phyloP scores from a whole-genome alignment of 1,139 yeast species.

The Taiozyma onychis region DNA sequence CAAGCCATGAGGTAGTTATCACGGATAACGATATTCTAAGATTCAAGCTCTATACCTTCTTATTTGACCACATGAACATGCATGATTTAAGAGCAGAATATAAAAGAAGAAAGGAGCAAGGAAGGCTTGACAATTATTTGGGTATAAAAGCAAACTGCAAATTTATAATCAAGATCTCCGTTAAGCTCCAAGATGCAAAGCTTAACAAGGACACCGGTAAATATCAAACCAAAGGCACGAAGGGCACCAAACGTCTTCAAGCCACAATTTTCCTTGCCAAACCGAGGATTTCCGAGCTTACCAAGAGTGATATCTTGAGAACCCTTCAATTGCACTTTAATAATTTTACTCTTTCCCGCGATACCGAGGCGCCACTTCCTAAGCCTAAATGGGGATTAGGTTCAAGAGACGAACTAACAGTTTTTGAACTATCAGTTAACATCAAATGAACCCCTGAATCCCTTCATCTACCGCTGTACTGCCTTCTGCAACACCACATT shows the following conservation, averaged over 20 bases:
- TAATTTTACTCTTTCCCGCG: conserved; percentile 1
- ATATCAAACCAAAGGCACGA: neutral
- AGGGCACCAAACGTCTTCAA: conserved; percentile 7
- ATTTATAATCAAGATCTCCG: conserved; percentile 10
- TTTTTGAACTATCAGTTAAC: conserved; percentile 4
- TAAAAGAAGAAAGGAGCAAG: neutral
- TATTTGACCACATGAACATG: conserved; percentile 7
- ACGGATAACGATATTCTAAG: conserved; percentile 2
- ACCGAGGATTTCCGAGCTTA: conserved; percentile 5
- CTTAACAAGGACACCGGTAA: neutral
- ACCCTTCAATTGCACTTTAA: conserved; percentile 5
- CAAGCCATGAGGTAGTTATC: conserved; percentile 1
- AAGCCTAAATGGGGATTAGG: conserved; percentile 14
- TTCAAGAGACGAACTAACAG: conserved; percentile 8
- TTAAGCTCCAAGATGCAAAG: conserved; percentile 3
- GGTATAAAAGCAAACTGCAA: conserved; percentile 5
- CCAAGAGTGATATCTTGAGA: conserved; percentile 5
- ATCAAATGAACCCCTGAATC: neutral
- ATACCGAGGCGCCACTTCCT: neutral
- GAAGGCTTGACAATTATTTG: neutral
- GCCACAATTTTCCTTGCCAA: neutral
- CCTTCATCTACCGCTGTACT: neutral
- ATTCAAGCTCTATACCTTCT: conserved; percentile 8
- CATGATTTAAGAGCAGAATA: conserved; percentile 5
- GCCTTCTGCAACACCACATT: neutral